phyloP scores from a whole-genome alignment of 2,329 filamentous ascomycete genomes.

The Colletotrichum lupini region DNA sequence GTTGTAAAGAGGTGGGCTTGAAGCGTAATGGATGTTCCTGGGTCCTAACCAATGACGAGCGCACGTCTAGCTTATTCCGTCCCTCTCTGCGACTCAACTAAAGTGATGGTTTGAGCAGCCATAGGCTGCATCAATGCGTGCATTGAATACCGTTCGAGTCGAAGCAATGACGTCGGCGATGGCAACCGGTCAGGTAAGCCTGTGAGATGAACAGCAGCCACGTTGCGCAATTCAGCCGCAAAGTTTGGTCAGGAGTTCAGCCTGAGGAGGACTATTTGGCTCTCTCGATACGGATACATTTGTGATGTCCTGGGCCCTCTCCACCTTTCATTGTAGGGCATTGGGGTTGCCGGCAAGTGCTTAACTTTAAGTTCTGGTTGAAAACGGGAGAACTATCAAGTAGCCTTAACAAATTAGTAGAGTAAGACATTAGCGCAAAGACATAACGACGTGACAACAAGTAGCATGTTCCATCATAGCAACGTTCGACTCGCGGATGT shows the following conservation, averaged over 20 bases:
- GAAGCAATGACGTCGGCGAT: constrained; percentile 18
- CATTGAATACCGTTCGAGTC: constrained; percentile 1
- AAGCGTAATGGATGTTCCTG: neutral
- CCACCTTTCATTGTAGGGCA: neutral
- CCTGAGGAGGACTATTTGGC: neutral
- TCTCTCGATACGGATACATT: neutral
- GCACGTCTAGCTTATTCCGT: neutral
- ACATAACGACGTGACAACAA: neutral
- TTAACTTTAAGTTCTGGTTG: neutral
- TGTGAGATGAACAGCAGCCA: neutral
- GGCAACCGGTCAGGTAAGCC: neutral
- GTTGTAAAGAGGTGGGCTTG: neutral
- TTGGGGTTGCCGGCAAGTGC: neutral
- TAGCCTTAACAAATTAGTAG: neutral
- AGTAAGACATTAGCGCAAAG: neutral
- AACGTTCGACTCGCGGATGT: neutral
- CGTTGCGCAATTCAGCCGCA: neutral
- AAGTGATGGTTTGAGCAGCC: neutral
- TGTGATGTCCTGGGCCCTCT: neutral
- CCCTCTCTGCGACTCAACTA: neutral
- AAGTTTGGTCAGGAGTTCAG: neutral
- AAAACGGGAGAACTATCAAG: neutral
- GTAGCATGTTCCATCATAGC: neutral
- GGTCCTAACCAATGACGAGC: neutral
- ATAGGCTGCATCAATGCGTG: neutral